phyloP scores from a whole-genome alignment of 345 rosid species.

The Eucalyptus sp. region DNA sequence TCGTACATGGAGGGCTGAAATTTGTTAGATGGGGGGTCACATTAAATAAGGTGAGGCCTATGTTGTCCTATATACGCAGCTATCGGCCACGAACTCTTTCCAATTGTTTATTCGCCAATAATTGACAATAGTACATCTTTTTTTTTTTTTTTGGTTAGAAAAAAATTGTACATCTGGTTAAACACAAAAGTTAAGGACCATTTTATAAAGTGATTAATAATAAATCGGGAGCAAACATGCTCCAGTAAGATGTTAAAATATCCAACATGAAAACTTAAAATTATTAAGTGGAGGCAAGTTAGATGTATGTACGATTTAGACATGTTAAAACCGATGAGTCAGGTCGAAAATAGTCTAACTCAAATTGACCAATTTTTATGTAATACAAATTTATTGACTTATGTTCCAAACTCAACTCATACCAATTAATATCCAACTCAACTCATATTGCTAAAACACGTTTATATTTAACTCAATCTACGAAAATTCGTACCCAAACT shows the following conservation, averaged over 20 bases:
- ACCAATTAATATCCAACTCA: accelerated
- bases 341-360: accelerated
- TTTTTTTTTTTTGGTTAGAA: no score
- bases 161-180: background rate
- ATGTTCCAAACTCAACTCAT: no score
- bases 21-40: accelerated
- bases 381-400: no score
- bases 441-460: accelerated
- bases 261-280: background rate
- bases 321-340: accelerated
- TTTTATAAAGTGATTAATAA: no score
- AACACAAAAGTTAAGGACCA: background rate
- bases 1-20: background rate
- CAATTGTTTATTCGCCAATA: no score
- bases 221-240: no score
- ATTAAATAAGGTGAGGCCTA: background rate
- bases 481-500: no score
- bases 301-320: no score
- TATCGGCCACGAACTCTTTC: background rate
- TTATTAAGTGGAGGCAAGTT: background rate
- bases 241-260: no score
- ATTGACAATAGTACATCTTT: no score
- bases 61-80: background rate
- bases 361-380: no score
- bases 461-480: no score